Evolutionary conservation across 2,329 filamentous ascomycete genomes (phyloP), one percentile per base, ranked within the genome.

Genomic region (Cladophialophora bantiana): DNA sequence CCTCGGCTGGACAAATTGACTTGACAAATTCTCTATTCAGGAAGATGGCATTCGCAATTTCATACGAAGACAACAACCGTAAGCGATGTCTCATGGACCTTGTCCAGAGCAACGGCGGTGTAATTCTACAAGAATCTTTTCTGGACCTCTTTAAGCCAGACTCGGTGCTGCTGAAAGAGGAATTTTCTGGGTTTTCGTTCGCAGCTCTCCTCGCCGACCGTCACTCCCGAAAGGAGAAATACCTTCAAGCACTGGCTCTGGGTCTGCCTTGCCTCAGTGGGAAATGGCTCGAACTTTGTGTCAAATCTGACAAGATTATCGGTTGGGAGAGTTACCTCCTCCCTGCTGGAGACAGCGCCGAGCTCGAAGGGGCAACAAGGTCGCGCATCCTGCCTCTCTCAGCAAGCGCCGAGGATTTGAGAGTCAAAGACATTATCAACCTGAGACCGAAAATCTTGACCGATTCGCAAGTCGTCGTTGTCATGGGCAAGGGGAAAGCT

Each of bases 241-340:
- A 95, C 77, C 91, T 98, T 84, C 94, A 98, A 79, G 95, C 95
- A 0, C 85, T 99, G 1, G 94, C 95, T 0, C 85, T 99, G 0
- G 93, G 92, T 0, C 80, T 99, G 0, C 95, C 95, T 0, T 97
- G 94, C 74, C 83, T 99, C 1, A 90, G 92, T 5, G 86, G 88
- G 5, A 89, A 89, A 62, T 99, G 95, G 94, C 82, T 96, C 56
- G 84, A 86, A 32, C 86, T 90, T 58, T 97, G 92, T 68, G 77
- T 94, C 2, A 78, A 83, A 0, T 86, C 86, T 36, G 82, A 83
- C 5, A 75, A 79, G 7, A 78, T 94, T 0, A 79, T 96, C 0
- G 86, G 91, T 59, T 97, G 94, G 91, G 81, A 85, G 7, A 86
- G 89, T 0, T 98, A 97, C 74, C 85, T 97, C 0, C 86, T 99